Conservation (phyloP, 1,284 basidiomycete genomes). For the Caloboletus firmus region DNA sequence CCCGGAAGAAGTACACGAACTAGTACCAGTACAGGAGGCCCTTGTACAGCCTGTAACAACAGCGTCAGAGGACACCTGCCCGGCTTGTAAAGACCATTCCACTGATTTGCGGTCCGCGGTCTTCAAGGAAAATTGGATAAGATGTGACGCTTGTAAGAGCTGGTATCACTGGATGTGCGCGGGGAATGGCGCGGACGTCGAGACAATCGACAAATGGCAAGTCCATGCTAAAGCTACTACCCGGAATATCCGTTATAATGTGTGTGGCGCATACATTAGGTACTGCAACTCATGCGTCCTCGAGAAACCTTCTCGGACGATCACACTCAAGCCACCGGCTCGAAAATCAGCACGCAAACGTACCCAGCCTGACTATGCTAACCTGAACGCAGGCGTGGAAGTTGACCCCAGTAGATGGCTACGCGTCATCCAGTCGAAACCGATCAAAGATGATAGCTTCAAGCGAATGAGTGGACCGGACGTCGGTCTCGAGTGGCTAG, state of each 20-base stretch:
- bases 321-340: conserved; percentile 72
- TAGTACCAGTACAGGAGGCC: conserved; percentile 13
- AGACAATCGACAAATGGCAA: conserved; percentile 60
- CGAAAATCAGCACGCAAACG: conserved; percentile 78
- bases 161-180: conserved; percentile 85
- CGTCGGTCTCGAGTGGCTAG: conserved; percentile 70
- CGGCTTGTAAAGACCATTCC: conserved; percentile 41
- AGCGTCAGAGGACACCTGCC: conserved; percentile 41
- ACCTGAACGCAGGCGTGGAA: conserved; percentile 60
- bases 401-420: conserved; percentile 69
- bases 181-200: conserved; percentile 63
- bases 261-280: conserved; percentile 43
- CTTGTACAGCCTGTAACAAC: conserved; percentile 16
- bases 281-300: conserved; percentile 66
- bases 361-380: conserved; percentile 73
- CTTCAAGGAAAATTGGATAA: conserved; percentile 67
- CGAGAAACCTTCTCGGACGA: conserved; percentile 56
- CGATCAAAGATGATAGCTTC: conserved; percentile 61
- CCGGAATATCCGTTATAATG: conserved; percentile 14
- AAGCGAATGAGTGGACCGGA: conserved; percentile 64
- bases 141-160: conserved; percentile 72
- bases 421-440: conserved; percentile 63
- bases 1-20: conserved; percentile 23
- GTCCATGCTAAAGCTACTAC: conserved; percentile 23
- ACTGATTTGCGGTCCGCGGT: conserved; percentile 30